Evolutionary conservation across 202 grass and related monocot genomes (phyloP).

Genomic region (Schoenoplectus tabernaemontani): DNA sequence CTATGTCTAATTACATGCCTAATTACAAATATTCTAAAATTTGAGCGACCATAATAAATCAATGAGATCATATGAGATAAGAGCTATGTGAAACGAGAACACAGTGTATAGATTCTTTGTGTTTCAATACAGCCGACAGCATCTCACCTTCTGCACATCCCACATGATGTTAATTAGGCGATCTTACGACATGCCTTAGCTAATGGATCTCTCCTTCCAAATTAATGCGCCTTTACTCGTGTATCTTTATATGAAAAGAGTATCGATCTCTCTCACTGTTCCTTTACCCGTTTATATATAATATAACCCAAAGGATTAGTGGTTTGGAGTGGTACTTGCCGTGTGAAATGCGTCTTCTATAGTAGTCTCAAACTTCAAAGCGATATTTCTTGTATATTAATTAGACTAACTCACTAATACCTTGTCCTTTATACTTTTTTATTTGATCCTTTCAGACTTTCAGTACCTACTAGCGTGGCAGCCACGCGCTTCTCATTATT

Average conservation of each 20-base stretch:
- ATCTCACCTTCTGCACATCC: not conserved
- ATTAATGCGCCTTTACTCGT: not conserved
- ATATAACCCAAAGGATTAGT: not conserved
- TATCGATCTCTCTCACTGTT: not conserved
- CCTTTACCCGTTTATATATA: not conserved
- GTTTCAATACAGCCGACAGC: not conserved
- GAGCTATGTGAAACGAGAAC: not conserved
- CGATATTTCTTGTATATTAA: not conserved
- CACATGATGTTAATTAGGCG: not conserved
- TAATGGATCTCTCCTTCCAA: not conserved
- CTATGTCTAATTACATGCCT: too few relatives aligned
- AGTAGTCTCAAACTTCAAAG: not conserved
- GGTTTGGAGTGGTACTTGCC: constrained; percentile 5
- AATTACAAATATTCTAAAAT: too few relatives aligned
- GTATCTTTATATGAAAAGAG: not conserved
- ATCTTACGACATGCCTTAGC: not conserved
- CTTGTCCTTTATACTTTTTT: not conserved
- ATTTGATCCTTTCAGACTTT: too few relatives aligned
- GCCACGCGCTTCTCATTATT: constrained; percentile 34
- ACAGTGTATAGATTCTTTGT: not conserved
- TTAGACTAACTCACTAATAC: too few relatives aligned
- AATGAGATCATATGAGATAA: too few relatives aligned
- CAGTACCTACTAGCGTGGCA: constrained; percentile 11
- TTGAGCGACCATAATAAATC: too few relatives aligned
- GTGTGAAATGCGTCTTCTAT: not conserved